Percentiles rank a stretch among this genome's conserved stretches.
Conservation (phyloP, 352 stramenopile species). For the Thalassiosira hispida region DNA sequence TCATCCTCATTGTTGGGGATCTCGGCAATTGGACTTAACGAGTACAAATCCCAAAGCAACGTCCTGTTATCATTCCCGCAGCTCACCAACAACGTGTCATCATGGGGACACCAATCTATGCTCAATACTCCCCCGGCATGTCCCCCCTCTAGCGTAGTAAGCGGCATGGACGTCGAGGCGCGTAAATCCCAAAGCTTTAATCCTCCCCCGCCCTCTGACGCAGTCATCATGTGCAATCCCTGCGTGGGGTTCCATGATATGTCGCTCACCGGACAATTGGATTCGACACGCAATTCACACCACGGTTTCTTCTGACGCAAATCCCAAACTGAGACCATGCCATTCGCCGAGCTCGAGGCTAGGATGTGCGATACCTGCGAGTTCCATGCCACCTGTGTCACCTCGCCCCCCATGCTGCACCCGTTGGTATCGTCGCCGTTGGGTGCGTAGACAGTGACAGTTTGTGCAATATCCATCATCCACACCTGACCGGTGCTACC, state of each 20-base stretch:
- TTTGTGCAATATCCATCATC: conserved; percentile 85
- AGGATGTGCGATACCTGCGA: conserved; percentile 97
- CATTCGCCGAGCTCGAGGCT: conserved; percentile 93
- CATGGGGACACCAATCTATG: conserved; percentile 96
- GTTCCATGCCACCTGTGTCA: conserved; percentile 96
- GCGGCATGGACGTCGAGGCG: conserved; percentile 95
- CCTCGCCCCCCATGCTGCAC: conserved; percentile 68
- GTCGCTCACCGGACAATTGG: conserved; percentile 87
- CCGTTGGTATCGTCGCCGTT: conserved; percentile 12
- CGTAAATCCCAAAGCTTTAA: conserved; percentile 98
- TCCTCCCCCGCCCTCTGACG: conserved; percentile 93
- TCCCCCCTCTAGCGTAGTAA: conserved; percentile 92
- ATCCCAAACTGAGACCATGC: conserved; percentile 96
- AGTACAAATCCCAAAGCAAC: conserved; percentile 97
- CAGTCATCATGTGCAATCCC: conserved; percentile 96
- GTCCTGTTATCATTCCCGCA: conserved; percentile 98
- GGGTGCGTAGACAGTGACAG: conserved; percentile 59
- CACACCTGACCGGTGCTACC: conserved; percentile 93
- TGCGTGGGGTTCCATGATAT: conserved; percentile 98
- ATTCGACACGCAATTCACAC: conserved; percentile 92
- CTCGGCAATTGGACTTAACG: conserved; percentile 92
- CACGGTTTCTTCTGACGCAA: conserved; percentile 97
- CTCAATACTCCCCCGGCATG: conserved; percentile 95
- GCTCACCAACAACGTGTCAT: conserved; percentile 85
- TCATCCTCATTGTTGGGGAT: conserved; percentile 81